Evolutionary conservation across 352 stramenopile species (phyloP).

Genomic region (Blastocystis sp.): DNA sequence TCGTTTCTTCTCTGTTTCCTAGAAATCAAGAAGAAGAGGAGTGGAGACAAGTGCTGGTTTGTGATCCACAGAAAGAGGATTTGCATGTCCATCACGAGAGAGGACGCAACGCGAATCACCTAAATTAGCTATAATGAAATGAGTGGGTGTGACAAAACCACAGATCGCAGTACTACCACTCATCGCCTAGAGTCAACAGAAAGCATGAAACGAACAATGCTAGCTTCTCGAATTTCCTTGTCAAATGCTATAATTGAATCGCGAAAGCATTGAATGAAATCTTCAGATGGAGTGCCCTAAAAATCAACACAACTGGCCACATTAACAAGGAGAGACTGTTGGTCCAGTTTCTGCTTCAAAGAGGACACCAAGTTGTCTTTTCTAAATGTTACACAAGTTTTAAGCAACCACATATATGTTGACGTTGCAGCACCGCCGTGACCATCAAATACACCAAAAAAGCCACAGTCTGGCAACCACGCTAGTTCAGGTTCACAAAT

Average conservation of each 20-base stretch:
- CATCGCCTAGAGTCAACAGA: not conserved
- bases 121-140: slow-evolving; percentile 61
- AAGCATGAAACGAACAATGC: not conserved
- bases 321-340: not conserved
- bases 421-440: slow-evolving; percentile 64
- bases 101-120: slow-evolving; percentile 65
- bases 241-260: slow-evolving; percentile 64
- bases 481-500: slow-evolving; percentile 1
- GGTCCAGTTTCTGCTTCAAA: not conserved
- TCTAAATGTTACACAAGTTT: not conserved
- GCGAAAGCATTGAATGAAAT: not conserved
- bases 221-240: slow-evolving; percentile 33
- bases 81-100: slow-evolving; percentile 20
- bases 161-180: slow-evolving; percentile 64
- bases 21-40: not conserved
- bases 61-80: slow-evolving; percentile 81
- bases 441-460: slow-evolving; percentile 67
- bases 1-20: slow-evolving; percentile 65
- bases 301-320: not conserved
- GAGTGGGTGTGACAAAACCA: slow-evolving; percentile 63
- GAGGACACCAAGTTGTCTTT: not conserved
- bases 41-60: slow-evolving; percentile 75
- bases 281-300: not conserved
- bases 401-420: slow-evolving; percentile 11
- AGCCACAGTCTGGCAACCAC: not conserved